These are phyloP conservation scores for Sporodiniella umbellata DNA, from an alignment of 371 early-diverging fungal species.

Conservation along the genomic window DNA sequence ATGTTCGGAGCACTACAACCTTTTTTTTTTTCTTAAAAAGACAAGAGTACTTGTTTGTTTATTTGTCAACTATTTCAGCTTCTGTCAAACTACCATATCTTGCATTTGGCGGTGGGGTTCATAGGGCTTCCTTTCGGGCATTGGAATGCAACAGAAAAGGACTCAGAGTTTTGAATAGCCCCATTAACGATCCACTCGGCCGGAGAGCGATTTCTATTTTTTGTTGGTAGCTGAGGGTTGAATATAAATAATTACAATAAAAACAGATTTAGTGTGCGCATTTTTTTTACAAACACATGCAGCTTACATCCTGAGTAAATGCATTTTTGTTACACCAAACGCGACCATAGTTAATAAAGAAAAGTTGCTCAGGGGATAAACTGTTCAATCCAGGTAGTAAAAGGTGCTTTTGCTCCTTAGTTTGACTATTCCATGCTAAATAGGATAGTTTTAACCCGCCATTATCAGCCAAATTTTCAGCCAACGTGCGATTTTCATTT, in stretches of 20 bases:
- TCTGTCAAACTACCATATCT: conserved; percentile 42
- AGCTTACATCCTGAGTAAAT: conserved; percentile 30
- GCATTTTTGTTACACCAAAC: conserved; percentile 48
- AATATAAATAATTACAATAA: too few relatives aligned
- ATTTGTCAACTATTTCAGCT: neutral
- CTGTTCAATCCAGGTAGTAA: conserved; percentile 50
- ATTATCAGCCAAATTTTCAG: conserved; percentile 75
- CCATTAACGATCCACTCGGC: conserved; percentile 58
- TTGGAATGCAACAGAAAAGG: conserved; percentile 61
- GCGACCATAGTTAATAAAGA: conserved; percentile 55
- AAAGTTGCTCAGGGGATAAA: conserved; percentile 47
- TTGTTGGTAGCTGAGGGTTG: too few relatives aligned
- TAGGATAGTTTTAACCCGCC: conserved; percentile 55
- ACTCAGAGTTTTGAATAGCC: conserved; percentile 55
- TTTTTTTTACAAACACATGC: conserved; percentile 21
- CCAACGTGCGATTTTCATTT: conserved; percentile 54
- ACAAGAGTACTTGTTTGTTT: too few relatives aligned
- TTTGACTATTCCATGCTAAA: conserved; percentile 37
- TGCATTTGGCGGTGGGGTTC: conserved; percentile 56
- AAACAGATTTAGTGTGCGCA: too few relatives aligned
- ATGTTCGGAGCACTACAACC: too few relatives aligned
- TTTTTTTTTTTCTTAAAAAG: neutral
- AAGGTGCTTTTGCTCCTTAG: conserved; percentile 36
- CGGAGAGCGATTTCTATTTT: conserved; percentile 66
- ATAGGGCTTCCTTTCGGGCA: conserved; percentile 52